Evolutionary conservation across 192 early-diverging fungal genomes (phyloP).

Genomic region (Endogone sp.): DNA sequence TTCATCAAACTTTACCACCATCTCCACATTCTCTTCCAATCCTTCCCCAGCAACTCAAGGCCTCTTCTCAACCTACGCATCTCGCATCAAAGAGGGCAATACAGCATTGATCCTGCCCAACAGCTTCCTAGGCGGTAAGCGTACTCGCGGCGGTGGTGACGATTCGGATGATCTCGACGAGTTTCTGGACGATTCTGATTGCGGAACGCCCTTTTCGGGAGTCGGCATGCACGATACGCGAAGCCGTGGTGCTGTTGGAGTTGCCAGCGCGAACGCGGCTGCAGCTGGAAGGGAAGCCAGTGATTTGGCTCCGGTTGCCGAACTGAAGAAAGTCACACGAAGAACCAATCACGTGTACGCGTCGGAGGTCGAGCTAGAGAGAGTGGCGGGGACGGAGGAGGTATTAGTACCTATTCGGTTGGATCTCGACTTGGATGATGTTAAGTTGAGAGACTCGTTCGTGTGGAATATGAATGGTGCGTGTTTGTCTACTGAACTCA

Average conservation of each 20-base stretch:
- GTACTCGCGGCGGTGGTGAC: constrained; percentile 28
- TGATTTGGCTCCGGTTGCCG: neutral
- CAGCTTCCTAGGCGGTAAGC: constrained; percentile 30
- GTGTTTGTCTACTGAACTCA: neutral
- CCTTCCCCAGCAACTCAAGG: constrained; percentile 18
- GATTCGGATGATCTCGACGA: constrained; percentile 45
- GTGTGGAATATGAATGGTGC: constrained; percentile 89
- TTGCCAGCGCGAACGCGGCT: neutral
- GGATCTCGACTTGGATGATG: constrained; percentile 86
- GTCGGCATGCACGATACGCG: constrained; percentile 6
- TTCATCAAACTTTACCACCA: too few relatives aligned
- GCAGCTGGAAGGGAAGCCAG: neutral
- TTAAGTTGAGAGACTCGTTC: constrained; percentile 84
- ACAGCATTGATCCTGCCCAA: constrained; percentile 44
- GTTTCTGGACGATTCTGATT: constrained; percentile 34
- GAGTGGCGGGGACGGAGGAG: constrained; percentile 65
- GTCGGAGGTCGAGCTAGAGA: constrained; percentile 36
- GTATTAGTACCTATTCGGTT: constrained; percentile 83
- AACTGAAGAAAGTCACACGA: constrained; percentile 19
- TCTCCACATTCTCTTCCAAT: neutral
- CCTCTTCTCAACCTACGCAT: constrained; percentile 44
- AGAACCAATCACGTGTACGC: constrained; percentile 32
- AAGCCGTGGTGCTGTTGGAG: constrained; percentile 5
- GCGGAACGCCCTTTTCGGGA: constrained; percentile 16
- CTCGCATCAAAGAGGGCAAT: constrained; percentile 45